These are phyloP conservation scores for Trypethelium eluteriae DNA, from an alignment of 495 filamentous ascomycete genomes.

Conservation along the genomic window DNA sequence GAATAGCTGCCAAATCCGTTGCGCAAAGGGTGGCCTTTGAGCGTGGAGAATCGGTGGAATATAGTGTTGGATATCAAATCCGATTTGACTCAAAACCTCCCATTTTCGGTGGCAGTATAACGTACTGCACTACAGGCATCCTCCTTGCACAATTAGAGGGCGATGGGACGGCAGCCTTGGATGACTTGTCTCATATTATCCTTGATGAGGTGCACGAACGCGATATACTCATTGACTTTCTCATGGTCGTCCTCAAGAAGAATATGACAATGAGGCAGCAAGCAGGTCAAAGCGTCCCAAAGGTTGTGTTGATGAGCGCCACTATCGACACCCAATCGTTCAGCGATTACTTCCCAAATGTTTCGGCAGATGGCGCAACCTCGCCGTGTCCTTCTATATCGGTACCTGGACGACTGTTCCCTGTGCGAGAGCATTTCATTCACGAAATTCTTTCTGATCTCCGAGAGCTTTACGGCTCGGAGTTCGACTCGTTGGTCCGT, in stretches of 20 bases:
- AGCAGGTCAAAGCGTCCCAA: slow-evolving; percentile 39
- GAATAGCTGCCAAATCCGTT: slow-evolving; percentile 50
- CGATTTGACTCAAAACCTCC: slow-evolving; percentile 44
- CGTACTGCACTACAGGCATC: slow-evolving; percentile 53
- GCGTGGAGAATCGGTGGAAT: slow-evolving; percentile 42
- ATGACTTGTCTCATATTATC: slow-evolving; percentile 46
- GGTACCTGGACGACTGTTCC: slow-evolving; percentile 51
- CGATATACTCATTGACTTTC: slow-evolving; percentile 48
- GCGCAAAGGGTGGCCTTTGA: slow-evolving; percentile 50
- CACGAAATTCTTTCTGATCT: slow-evolving; percentile 43
- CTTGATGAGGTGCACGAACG: slow-evolving; percentile 59
- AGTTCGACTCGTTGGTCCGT: slow-evolving; percentile 26
- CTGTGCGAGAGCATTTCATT: slow-evolving; percentile 47
- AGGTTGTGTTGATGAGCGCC: slow-evolving; percentile 54
- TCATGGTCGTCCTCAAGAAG: slow-evolving; percentile 49
- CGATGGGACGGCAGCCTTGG: slow-evolving; percentile 37
- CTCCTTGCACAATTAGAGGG: slow-evolving; percentile 45
- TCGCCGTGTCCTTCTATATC: slow-evolving; percentile 43
- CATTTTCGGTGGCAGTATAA: slow-evolving; percentile 41
- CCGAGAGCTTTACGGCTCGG: slow-evolving; percentile 20
- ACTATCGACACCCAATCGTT: slow-evolving; percentile 51
- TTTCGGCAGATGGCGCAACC: slow-evolving; percentile 11
- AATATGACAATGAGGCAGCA: slow-evolving; percentile 35
- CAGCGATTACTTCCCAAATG: slow-evolving; percentile 45
- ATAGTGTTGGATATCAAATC: slow-evolving; percentile 49